Percentiles rank a stretch among this genome's conserved stretches.
phyloP scores from a whole-genome alignment of 176 grass and related monocot genomes.

The Metroxylon sagu region DNA sequence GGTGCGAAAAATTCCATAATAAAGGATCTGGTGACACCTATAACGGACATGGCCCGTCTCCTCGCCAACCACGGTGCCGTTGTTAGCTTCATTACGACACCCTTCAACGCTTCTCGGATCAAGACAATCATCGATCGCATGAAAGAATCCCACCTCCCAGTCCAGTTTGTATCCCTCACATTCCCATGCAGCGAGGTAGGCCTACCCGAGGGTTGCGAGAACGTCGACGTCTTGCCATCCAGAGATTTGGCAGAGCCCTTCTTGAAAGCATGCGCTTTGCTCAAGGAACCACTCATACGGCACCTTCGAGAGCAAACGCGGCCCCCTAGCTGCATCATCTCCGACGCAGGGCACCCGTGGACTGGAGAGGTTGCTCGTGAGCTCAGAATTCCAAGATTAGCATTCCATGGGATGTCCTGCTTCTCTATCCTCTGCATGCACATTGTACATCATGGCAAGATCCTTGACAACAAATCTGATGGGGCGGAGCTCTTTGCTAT shows the following conservation, averaged over 20 bases:
- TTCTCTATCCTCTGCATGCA: not conserved
- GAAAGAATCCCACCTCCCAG: not conserved
- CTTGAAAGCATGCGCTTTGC: constrained; percentile 1
- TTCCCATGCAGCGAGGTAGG: not conserved
- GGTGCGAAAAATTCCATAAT: too few relatives aligned
- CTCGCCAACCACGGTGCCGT: constrained; percentile 22
- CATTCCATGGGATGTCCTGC: not conserved
- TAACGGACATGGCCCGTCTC: constrained; percentile 45
- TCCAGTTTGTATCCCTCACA: not conserved
- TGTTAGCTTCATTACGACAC: constrained; percentile 40
- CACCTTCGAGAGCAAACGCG: not conserved
- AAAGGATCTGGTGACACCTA: too few relatives aligned
- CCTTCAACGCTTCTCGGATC: constrained; percentile 29
- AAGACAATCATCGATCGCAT: constrained; percentile 22
- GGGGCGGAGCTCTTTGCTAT: constrained; percentile 33
- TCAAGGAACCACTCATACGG: not conserved
- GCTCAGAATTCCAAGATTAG: not conserved
- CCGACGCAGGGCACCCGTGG: not conserved
- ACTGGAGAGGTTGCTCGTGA: not conserved
- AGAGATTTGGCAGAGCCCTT: not conserved
- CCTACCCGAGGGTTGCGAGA: not conserved
- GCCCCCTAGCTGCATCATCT: not conserved
- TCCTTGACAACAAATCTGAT: constrained; percentile 26
- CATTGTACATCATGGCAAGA: constrained; percentile 20
- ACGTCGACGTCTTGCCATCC: not conserved